These are phyloP conservation scores for Colletotrichum endophyticum DNA, from an alignment of 2,329 filamentous ascomycete species.

Conservation along the genomic window DNA sequence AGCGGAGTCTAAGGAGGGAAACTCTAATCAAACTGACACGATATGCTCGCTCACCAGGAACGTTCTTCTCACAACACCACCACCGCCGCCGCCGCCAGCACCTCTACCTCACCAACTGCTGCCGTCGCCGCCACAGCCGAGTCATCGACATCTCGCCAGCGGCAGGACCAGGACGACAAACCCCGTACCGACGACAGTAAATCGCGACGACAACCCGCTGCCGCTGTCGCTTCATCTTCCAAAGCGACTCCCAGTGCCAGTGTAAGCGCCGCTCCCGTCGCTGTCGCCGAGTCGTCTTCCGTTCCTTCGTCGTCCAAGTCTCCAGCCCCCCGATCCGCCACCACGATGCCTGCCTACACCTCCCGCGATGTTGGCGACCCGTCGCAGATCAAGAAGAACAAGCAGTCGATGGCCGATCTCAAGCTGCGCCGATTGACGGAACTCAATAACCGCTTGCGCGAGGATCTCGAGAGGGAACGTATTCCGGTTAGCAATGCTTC, in stretches of 20 bases:
- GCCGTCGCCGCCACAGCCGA: constrained; percentile 7
- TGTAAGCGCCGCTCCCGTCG: background rate
- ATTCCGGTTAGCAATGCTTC: constrained; percentile 96
- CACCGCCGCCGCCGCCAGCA: background rate
- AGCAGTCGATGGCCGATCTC: constrained; percentile 98
- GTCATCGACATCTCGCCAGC: constrained; percentile 11
- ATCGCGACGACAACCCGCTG: constrained; percentile 7
- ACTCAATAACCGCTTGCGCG: constrained; percentile 92
- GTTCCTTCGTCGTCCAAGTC: constrained; percentile 16
- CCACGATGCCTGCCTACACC: constrained; percentile 69
- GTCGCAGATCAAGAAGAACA: constrained; percentile 84
- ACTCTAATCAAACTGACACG: constrained; percentile 24
- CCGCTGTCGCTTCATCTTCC: background rate
- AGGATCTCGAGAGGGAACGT: constrained; percentile 93
- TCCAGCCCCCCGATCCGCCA: constrained; percentile 23
- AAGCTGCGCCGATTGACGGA: constrained; percentile 96
- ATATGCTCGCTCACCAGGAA: constrained; percentile 19
- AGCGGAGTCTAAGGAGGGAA: constrained; percentile 22
- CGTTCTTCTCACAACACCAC: constrained; percentile 12
- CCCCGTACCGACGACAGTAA: background rate
- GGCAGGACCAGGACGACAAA: constrained; percentile 11
- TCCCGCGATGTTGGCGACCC: constrained; percentile 71
- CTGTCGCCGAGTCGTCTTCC: constrained; percentile 19
- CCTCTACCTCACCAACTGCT: background rate
- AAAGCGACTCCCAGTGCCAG: background rate